Evolutionary conservation across 768 basidiomycete species (phyloP).

Genomic region (Brasilioporus rufonigricans): DNA sequence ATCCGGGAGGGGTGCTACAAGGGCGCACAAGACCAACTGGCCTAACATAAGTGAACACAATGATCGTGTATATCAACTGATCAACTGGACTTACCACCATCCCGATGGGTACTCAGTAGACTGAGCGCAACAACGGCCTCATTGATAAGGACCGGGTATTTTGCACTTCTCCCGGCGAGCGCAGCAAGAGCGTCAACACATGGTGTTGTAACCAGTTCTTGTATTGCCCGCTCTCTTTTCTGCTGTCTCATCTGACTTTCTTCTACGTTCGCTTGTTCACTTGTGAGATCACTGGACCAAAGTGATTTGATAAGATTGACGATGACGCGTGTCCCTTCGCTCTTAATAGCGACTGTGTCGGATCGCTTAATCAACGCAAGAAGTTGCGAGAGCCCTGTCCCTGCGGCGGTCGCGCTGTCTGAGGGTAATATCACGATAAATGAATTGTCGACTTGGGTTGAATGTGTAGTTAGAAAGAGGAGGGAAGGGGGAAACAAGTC

Average conservation of each 20-base stretch:
- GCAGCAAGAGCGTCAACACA: constrained; percentile 62
- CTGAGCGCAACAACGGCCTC: constrained; percentile 86
- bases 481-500: constrained; percentile 19
- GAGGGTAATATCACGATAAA: constrained; percentile 50
- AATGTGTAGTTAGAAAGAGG: constrained; percentile 30
- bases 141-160: constrained; percentile 83
- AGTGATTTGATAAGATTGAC: constrained; percentile 83
- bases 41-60: constrained; percentile 40
- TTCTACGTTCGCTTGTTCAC: constrained; percentile 30
- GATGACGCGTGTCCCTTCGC: constrained; percentile 86
- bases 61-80: background rate
- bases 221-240: constrained; percentile 53
- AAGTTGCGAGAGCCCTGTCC: constrained; percentile 63
- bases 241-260: constrained; percentile 41
- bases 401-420: constrained; percentile 24
- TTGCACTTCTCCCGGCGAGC: constrained; percentile 72
- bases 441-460: constrained; percentile 42
- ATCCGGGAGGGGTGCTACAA: constrained; percentile 48
- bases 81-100: constrained; percentile 52
- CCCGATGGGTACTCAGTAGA: constrained; percentile 62
- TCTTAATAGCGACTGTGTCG: constrained; percentile 78
- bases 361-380: constrained; percentile 75
- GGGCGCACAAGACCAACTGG: constrained; percentile 57
- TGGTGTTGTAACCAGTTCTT: constrained; percentile 48
- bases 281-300: constrained; percentile 52